A percentile compares a stretch with the other conserved stretches of the same genome.
Evolutionary conservation across 192 early-diverging fungal species (phyloP).

Genomic region (Rhizophagus clarus): DNA sequence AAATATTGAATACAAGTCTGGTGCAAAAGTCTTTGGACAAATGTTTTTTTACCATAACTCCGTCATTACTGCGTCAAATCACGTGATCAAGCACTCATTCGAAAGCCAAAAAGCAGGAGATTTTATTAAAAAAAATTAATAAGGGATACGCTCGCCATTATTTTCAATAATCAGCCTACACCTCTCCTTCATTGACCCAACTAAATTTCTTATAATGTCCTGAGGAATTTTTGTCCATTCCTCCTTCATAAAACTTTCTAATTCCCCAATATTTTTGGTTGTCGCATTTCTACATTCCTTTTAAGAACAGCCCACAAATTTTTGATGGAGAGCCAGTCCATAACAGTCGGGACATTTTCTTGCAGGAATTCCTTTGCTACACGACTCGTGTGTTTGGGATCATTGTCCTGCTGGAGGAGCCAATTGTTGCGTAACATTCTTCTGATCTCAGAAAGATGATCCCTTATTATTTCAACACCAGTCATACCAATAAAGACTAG

Average conservation of each 20-base stretch:
- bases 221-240: not conserved
- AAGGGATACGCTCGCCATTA: not conserved
- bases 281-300: not conserved
- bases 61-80: not conserved
- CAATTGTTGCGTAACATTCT: no score
- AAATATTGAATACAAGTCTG: no score
- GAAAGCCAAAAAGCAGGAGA: not conserved
- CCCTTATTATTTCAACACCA: no score
- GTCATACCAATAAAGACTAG: no score
- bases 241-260: constrained; percentile 3
- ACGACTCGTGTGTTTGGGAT: no score
- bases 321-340: not conserved
- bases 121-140: constrained; percentile 2
- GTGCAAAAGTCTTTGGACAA: constrained; percentile 2
- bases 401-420: no score
- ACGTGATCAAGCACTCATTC: not conserved
- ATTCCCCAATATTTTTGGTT: not conserved
- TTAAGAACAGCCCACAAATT: constrained; percentile 1
- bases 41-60: not conserved
- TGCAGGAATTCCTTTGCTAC: constrained; percentile 6
- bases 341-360: not conserved
- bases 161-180: not conserved
- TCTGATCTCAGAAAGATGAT: no score
- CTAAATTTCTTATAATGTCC: not conserved
- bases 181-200: constrained; percentile 4